Evolutionary conservation across 2,329 filamentous ascomycete genomes (phyloP).

Genomic region (Fusarium torulosum): DNA sequence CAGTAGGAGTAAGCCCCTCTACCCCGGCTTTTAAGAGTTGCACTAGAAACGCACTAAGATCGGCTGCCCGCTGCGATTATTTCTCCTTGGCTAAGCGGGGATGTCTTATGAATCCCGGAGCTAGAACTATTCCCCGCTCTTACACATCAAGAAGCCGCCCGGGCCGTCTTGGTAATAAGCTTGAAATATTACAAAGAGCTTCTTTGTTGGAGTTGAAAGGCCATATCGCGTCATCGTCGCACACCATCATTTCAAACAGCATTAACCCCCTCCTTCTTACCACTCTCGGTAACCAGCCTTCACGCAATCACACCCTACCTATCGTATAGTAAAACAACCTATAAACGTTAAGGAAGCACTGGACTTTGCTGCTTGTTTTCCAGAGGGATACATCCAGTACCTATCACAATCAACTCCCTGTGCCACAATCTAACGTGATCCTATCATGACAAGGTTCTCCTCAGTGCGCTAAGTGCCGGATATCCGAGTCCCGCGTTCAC

Average conservation of each 20-base stretch:
- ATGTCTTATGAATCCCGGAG: neutral
- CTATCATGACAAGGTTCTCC: neutral
- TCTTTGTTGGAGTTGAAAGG: neutral
- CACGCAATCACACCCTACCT: neutral
- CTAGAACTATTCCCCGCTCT: constrained; percentile 13
- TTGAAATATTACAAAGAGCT: neutral
- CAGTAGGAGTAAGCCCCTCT: neutral
- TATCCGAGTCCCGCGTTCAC: constrained; percentile 33
- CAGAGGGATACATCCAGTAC: neutral
- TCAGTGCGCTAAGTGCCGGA: constrained; percentile 31
- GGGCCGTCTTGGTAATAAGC: neutral
- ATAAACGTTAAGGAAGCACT: neutral
- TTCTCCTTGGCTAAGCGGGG: neutral
- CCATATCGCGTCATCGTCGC: neutral
- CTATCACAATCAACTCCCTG: neutral
- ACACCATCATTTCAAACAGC: too few relatives aligned
- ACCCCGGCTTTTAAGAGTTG: neutral
- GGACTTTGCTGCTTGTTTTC: neutral
- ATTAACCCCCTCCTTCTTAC: constrained; percentile 11
- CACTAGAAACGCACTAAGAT: neutral
- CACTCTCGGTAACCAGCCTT: neutral
- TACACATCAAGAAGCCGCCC: neutral
- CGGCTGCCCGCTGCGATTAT: neutral
- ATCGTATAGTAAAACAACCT: neutral
- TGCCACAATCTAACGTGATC: neutral